Evolutionary conservation across 139 green algal species (phyloP), one percentile per base, ranked within the genome.

Genomic region (Trebouxia sp.): DNA sequence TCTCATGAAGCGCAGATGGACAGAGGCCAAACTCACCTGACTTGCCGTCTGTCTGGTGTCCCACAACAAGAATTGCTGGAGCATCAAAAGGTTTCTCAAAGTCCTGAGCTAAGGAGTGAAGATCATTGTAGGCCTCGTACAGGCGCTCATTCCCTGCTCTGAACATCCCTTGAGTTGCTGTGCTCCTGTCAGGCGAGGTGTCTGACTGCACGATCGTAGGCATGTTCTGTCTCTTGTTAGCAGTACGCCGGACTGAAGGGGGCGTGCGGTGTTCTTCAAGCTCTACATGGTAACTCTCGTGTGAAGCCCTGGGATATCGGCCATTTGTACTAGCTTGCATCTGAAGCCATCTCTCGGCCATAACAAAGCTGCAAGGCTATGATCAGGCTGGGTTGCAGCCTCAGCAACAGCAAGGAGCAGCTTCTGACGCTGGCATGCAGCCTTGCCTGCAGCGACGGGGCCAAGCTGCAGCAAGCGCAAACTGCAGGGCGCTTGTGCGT

Each of bases 1-100:
- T 5, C 32, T 14, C 24, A 11, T 53, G 22, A 3, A 3, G 50
- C 50, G 26, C 26, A 28, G 50, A 17, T 58, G 22, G 50, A 22
- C 20, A 17, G 17, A 35, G 41, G 17, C 43, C 5, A 37, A 0
- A 62, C 86, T 62, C 62, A 96, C 92, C 92, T 85, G 87, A 94
- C 81, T 98, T 98, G 43, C 95, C 95, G 65, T 98, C 95, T n/a
- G 95, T 98, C 84, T 98, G 95, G 80, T 98, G 95, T 0, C 95
- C 95, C 17, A 98, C 93, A 41, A 98, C 95, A 47, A 98, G 81
- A 65, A 98, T 97, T 6, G 95, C 95, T n/a, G 95, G 95, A 2
- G 94, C 91, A 80, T 98, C 95, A 83, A 98, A 98, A 1, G 95
- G 95, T 88, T 98, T 98, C 45, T 96, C 88, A 83, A 98, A 98